Evolutionary conservation across 73 alveolate species (phyloP).

Genomic region (Uronychia setigera): DNA sequence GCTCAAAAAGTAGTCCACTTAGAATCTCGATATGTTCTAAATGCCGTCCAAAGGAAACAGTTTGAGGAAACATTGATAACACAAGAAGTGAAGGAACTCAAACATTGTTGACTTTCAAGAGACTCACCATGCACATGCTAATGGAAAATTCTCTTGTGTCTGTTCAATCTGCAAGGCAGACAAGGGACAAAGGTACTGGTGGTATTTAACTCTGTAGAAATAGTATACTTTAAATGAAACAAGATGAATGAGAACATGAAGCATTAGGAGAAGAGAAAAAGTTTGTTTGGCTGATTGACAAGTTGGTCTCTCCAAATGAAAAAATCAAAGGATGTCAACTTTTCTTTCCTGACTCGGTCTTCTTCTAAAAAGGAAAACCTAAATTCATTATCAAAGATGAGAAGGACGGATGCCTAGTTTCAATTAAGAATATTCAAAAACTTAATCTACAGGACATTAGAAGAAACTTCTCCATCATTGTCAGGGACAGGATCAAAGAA

Average conservation of each 20-base stretch:
- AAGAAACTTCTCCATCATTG: slow-evolving; percentile 35
- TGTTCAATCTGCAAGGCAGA: slow-evolving; percentile 47
- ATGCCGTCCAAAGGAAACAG: too few species aligned
- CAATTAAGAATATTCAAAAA: slow-evolving; percentile 15
- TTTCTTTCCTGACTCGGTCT: slow-evolving; percentile 52
- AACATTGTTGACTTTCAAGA: too few species aligned
- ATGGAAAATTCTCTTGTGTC: slow-evolving; percentile 51
- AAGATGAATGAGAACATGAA: slow-evolving; percentile 11
- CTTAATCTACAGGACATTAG: slow-evolving; percentile 42
- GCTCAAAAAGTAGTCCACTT: too few species aligned
- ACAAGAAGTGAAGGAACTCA: too few species aligned
- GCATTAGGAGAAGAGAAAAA: slow-evolving; percentile 3
- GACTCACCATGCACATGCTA: too few species aligned
- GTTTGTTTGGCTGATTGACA: slow-evolving; percentile 28
- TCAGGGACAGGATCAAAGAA: slow-evolving; percentile 41
- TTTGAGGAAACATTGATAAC: too few species aligned
- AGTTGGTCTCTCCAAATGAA: slow-evolving; percentile 32
- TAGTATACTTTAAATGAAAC: too few species aligned
- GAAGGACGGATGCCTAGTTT: slow-evolving; percentile 31
- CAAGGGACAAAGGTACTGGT: slow-evolving; percentile 32
- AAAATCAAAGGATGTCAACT: slow-evolving; percentile 32
- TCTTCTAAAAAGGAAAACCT: slow-evolving; percentile 54
- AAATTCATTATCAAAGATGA: slow-evolving; percentile 37
- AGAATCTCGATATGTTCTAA: too few species aligned
- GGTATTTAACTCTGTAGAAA: neutral